phyloP scores from a whole-genome alignment of 2,329 filamentous ascomycete genomes.

The Apiospora hydei region DNA sequence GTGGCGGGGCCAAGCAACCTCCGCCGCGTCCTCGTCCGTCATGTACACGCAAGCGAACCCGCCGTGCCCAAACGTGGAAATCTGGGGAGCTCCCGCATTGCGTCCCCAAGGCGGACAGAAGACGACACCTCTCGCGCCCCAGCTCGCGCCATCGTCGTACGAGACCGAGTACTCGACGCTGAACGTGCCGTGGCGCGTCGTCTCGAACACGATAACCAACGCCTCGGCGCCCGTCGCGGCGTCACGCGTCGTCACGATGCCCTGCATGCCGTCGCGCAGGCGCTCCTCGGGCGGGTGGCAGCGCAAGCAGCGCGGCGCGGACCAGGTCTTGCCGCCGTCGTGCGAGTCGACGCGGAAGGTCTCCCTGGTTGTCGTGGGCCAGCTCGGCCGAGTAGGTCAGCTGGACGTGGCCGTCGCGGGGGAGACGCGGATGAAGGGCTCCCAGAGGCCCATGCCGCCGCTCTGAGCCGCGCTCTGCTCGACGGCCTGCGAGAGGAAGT shows the following conservation, averaged over 20 bases:
- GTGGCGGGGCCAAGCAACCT: slow-evolving; percentile 47
- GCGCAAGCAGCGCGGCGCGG: slow-evolving; percentile 48
- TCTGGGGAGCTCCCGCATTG: slow-evolving; percentile 55
- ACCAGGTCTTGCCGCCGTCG: slow-evolving; percentile 53
- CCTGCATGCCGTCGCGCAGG: slow-evolving; percentile 54
- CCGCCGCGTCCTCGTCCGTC: slow-evolving; percentile 51
- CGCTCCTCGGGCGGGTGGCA: slow-evolving; percentile 45
- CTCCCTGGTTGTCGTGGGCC: slow-evolving; percentile 54
- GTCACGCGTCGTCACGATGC: slow-evolving; percentile 44
- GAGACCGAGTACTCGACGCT: slow-evolving; percentile 53
- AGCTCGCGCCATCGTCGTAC: slow-evolving; percentile 51
- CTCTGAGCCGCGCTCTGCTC: slow-evolving; percentile 51
- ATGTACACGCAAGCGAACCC: slow-evolving; percentile 53
- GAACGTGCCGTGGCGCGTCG: slow-evolving; percentile 49
- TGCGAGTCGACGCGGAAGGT: slow-evolving; percentile 55
- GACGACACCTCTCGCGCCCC: slow-evolving; percentile 49
- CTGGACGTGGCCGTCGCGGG: slow-evolving; percentile 45
- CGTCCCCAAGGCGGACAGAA: slow-evolving; percentile 47
- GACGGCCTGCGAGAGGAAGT: slow-evolving; percentile 51
- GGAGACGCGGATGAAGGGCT: slow-evolving; percentile 55
- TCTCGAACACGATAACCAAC: slow-evolving; percentile 55
- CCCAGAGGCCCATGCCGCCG: slow-evolving; percentile 55
- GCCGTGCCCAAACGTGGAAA: slow-evolving; percentile 48
- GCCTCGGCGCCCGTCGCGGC: slow-evolving; percentile 41
- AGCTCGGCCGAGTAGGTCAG: slow-evolving; percentile 56